A percentile compares a stretch with the other conserved stretches of the same genome.
phyloP scores from a whole-genome alignment of 1,284 basidiomycete genomes.

The Leccinum solheimii region DNA sequence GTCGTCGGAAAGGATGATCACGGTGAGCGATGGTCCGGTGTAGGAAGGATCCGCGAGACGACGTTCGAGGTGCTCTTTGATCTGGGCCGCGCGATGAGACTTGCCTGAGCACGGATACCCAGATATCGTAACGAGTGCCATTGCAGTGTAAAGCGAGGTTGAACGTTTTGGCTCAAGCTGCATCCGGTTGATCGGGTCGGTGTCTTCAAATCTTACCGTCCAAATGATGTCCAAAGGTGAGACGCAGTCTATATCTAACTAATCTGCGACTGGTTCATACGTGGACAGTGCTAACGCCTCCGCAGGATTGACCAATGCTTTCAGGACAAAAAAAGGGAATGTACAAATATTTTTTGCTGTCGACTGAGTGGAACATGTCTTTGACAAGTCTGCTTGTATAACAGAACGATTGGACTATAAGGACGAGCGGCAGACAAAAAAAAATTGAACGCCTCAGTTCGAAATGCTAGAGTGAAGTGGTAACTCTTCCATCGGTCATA shows the following conservation, averaged over 20 bases:
- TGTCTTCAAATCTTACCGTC: not conserved
- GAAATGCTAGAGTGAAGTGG: not conserved
- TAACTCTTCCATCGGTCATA: not conserved
- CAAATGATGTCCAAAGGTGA: not conserved
- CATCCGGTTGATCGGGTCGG: not conserved
- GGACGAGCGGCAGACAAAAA: not conserved
- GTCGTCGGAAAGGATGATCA: conserved; percentile 81
- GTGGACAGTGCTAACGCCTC: not conserved
- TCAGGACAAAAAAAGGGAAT: not conserved
- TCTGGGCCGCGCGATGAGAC: conserved; percentile 67
- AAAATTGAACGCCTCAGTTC: not conserved
- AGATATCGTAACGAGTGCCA: conserved; percentile 94
- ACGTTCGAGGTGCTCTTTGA: conserved; percentile 60
- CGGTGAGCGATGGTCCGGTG: conserved; percentile 52
- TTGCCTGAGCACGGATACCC: conserved; percentile 92
- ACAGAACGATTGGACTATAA: too few species aligned
- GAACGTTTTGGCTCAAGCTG: not conserved
- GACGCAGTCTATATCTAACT: not conserved
- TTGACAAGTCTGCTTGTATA: not conserved
- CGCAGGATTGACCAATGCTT: not conserved
- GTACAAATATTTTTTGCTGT: not conserved
- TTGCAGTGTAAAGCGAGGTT: not conserved
- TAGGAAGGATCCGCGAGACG: conserved; percentile 53
- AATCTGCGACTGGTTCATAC: not conserved
- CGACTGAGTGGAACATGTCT: not conserved